Conservation (phyloP, 2,329 filamentous ascomycete species). For the Sphaceloma murrayae region DNA sequence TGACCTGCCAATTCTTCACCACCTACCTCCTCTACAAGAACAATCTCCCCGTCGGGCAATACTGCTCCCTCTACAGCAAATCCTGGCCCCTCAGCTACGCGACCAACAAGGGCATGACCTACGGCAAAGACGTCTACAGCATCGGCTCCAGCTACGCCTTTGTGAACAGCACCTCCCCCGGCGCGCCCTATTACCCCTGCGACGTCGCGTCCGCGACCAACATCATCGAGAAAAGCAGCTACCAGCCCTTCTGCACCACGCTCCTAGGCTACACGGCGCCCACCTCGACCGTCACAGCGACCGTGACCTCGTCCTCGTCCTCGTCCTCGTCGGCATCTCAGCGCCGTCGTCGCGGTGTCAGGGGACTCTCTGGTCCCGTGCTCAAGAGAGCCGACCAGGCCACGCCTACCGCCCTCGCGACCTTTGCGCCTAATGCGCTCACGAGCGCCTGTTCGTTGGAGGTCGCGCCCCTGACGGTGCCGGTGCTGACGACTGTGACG, state of each 20-base stretch:
- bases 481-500: slow-evolving; percentile 2
- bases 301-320: too few relatives aligned
- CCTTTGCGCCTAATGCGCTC: background rate
- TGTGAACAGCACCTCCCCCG: slow-evolving; percentile 1
- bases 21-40: slow-evolving; percentile 27
- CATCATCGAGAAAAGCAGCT: slow-evolving; percentile 2
- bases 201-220: background rate
- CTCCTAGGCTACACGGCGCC: background rate
- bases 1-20: slow-evolving; percentile 30
- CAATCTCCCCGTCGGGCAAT: slow-evolving; percentile 21
- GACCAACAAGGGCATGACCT: slow-evolving; percentile 24
- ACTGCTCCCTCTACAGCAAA: slow-evolving; percentile 24
- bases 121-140: slow-evolving; percentile 21
- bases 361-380: too few relatives aligned
- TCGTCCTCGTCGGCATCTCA: background rate
- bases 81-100: slow-evolving; percentile 22
- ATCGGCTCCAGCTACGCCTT: slow-evolving; percentile 18
- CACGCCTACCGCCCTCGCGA: background rate
- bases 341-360: background rate
- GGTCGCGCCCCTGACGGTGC: background rate
- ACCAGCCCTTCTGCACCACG: slow-evolving; percentile 9
- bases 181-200: background rate
- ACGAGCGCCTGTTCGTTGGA: background rate
- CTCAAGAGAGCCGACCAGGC: background rate
- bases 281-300: slow-evolving; percentile 1